Evolutionary conservation across 2,329 filamentous ascomycete genomes (phyloP), one percentile per base, ranked within the genome.

Genomic region (Aspergillus tanneri): DNA sequence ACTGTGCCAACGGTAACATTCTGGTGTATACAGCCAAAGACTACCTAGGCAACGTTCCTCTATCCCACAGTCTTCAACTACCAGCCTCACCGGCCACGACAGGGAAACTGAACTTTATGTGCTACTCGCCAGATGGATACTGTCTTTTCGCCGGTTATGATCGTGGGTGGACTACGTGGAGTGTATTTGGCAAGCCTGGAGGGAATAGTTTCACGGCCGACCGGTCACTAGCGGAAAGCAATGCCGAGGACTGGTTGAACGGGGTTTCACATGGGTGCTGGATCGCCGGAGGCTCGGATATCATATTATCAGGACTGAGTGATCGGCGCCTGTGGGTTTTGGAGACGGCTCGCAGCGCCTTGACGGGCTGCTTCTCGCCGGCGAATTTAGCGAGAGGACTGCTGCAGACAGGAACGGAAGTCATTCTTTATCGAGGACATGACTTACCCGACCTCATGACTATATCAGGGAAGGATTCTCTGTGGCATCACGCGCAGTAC

Each of bases 111-210:
- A 90, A 82, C 2, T 87, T 84, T 23, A 71, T 99, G 56, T 83
- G 74, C 51, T 99, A 96, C 73, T 96, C 93, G 1, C 90, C 92
- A 0, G 93, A 99, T 67, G 93, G 93, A 14, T 96, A 97, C 68
- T 96, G 91, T 66, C 79, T 99, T 7, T 96, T 99, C 69, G 90
- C 87, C 35, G 93, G 92, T 1, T 97, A 92, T 63, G 86, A 93
- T 61, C 84, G 86, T 49, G 95, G 93, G 0, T 99, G 93, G 93
- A 87, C 88, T 4, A 92, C 85, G 38, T 99, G 92, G 92, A 97
- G 92, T 66, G 93, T 97, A 28, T 99, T 95, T 69, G 93, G 93
- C 25, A 96, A 96, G 68, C 80, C 86, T 2, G 86, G 90, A 11
- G 90, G 87, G 46, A 89, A 84, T 58, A 96, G 89, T 64, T 97